A percentile compares a stretch with the other conserved stretches of the same genome.
Evolutionary conservation across 106 monocot species (phyloP).

Genomic region (Ottelia alismoides): DNA sequence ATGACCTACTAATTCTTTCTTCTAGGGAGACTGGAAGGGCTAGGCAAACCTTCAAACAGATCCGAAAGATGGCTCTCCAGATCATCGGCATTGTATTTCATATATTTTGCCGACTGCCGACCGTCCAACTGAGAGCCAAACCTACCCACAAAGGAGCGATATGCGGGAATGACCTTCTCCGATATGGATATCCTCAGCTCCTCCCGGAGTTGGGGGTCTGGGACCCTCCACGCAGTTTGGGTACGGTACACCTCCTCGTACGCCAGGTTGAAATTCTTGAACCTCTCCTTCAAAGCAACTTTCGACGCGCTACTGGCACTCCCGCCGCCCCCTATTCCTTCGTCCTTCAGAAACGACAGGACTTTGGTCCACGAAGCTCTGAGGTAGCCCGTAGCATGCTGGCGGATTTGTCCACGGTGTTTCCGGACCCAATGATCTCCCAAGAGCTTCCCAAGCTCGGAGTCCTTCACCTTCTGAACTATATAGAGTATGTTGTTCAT

Average conservation of each 20-base stretch:
- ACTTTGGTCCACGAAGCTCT: conserved; percentile 42
- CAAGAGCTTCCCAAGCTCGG: conserved; percentile 26
- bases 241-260: conserved; percentile 50
- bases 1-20: conserved; percentile 16
- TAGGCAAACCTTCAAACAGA: conserved; percentile 56
- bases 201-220: conserved; percentile 51
- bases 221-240: conserved; percentile 46
- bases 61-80: conserved; percentile 47
- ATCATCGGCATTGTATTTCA: conserved; percentile 63
- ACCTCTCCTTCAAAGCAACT: conserved; percentile 57
- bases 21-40: conserved; percentile 3
- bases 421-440: conserved; percentile 45
- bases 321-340: conserved; percentile 25
- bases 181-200: conserved; percentile 61
- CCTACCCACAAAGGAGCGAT: conserved; percentile 55
- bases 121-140: conserved; percentile 44
- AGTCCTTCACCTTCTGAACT: conserved; percentile 40
- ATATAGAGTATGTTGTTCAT: conserved; percentile 57
- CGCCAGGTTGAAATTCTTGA: conserved; percentile 56
- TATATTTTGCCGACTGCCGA: conserved; percentile 32
- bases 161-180: conserved; percentile 54
- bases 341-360: conserved; percentile 44
- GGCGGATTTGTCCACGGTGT: conserved; percentile 30
- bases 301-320: conserved; percentile 24
- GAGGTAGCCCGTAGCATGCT: conserved; percentile 34